Conservation (phyloP, 2,329 filamentous ascomycete species). For the Aspergillus versicolor region DNA sequence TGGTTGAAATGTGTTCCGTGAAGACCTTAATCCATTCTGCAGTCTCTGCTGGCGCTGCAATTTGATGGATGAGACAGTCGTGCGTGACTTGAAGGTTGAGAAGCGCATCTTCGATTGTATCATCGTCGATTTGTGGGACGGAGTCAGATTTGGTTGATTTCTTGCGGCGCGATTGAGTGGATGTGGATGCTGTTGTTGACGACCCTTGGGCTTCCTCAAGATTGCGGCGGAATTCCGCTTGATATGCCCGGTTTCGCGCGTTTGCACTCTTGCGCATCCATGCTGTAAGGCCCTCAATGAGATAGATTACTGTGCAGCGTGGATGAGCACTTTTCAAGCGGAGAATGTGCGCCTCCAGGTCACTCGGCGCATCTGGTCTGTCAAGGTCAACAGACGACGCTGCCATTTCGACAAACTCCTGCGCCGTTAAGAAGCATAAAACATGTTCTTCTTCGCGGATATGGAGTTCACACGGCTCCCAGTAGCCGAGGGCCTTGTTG, state of each 20-base stretch:
- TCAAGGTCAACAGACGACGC: constrained; percentile 33
- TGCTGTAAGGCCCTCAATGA: constrained; percentile 66
- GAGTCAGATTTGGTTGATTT: constrained; percentile 43
- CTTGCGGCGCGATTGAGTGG: constrained; percentile 25
- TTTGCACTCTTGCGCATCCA: constrained; percentile 71
- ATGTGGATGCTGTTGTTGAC: constrained; percentile 17
- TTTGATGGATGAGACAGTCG: constrained; percentile 69
- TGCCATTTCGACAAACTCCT: constrained; percentile 65
- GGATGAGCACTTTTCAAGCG: constrained; percentile 57
- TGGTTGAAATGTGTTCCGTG: constrained; percentile 75
- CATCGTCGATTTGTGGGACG: constrained; percentile 58
- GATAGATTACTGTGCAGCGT: constrained; percentile 60
- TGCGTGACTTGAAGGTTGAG: constrained; percentile 69
- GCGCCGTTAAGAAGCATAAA: constrained; percentile 61
- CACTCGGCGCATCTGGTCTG: constrained; percentile 37
- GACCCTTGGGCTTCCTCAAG: constrained; percentile 34
- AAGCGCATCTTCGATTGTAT: constrained; percentile 68
- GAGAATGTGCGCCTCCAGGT: constrained; percentile 59
- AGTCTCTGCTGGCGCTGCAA: constrained; percentile 59
- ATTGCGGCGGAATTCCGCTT: constrained; percentile 60
- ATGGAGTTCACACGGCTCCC: constrained; percentile 59
- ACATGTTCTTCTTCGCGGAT: constrained; percentile 60
- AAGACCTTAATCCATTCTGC: constrained; percentile 72
- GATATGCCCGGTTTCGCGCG: constrained; percentile 66
- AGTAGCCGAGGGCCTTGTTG: constrained; percentile 60